These are phyloP conservation scores for Ceratocystis huliohia DNA, from an alignment of 2,329 filamentous ascomycete genomes.

Conservation along the genomic window DNA sequence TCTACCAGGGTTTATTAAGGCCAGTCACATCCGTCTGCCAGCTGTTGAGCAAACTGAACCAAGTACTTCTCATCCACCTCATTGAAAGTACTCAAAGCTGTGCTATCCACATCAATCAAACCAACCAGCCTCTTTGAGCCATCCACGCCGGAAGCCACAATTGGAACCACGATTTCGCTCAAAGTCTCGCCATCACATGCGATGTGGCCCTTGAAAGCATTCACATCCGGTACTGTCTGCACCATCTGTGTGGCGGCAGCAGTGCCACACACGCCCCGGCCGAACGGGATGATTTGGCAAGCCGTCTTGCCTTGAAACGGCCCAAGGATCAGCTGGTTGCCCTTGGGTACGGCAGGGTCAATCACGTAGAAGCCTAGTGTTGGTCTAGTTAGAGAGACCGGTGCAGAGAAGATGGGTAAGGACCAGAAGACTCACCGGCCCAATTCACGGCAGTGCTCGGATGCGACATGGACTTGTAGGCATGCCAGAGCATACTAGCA, in stretches of 20 bases:
- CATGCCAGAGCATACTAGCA: conserved; percentile 67
- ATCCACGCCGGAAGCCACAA: conserved; percentile 34
- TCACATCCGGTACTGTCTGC: conserved; percentile 58
- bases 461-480: conserved; percentile 55
- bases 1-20: conserved; percentile 8
- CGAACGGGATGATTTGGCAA: conserved; percentile 64
- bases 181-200: conserved; percentile 63
- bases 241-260: conserved; percentile 50
- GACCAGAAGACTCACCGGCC: conserved; percentile 42
- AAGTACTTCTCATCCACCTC: conserved; percentile 51
- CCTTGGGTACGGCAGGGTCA: conserved; percentile 31
- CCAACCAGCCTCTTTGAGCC: conserved; percentile 44
- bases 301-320: conserved; percentile 72
- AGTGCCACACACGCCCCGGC: conserved; percentile 61
- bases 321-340: conserved; percentile 54
- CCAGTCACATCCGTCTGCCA: conserved; percentile 55
- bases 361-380: conserved; percentile 57
- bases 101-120: conserved; percentile 72
- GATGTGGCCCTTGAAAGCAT: conserved; percentile 66
- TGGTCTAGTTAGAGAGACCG: too few relatives aligned
- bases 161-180: conserved; percentile 73
- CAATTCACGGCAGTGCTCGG: conserved; percentile 62
- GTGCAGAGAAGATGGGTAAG: background rate
- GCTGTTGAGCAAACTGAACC: conserved; percentile 50
- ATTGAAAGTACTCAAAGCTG: conserved; percentile 53